phyloP scores from a whole-genome alignment of 2,329 filamentous ascomycete species.

The Colletotrichum endophyticum region DNA sequence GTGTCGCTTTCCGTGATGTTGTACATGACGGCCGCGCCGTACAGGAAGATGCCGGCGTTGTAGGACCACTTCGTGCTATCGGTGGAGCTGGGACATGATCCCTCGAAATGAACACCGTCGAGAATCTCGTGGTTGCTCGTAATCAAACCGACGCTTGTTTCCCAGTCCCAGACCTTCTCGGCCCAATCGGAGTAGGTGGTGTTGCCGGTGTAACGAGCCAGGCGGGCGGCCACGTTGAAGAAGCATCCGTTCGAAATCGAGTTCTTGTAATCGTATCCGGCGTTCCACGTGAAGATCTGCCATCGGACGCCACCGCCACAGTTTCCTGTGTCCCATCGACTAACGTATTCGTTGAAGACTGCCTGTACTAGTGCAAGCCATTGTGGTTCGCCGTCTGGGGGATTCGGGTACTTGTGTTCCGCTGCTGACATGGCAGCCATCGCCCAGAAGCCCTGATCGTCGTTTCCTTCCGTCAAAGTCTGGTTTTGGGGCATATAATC shows the following conservation, averaged over 20 bases:
- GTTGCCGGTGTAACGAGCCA: conserved; percentile 81
- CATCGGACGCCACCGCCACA: conserved; percentile 82
- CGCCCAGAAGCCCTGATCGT: conserved; percentile 85
- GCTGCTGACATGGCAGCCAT: conserved; percentile 80
- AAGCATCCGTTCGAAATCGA: conserved; percentile 73
- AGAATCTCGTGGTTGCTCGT: conserved; percentile 56
- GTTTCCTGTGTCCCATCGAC: conserved; percentile 69
- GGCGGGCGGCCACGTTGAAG: conserved; percentile 72
- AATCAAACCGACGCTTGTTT: conserved; percentile 60
- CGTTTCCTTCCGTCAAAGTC: conserved; percentile 67
- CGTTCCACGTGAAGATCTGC: conserved; percentile 84
- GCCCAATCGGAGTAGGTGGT: conserved; percentile 80
- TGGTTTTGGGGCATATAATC: conserved; percentile 74
- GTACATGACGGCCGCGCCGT: conserved; percentile 65
- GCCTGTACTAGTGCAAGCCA: conserved; percentile 81
- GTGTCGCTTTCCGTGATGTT: conserved; percentile 57
- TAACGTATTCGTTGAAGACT: conserved; percentile 79
- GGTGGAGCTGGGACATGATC: conserved; percentile 62
- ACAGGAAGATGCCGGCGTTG: conserved; percentile 70
- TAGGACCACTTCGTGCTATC: conserved; percentile 71
- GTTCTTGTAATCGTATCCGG: conserved; percentile 73
- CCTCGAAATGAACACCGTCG: conserved; percentile 49
- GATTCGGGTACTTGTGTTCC: conserved; percentile 77
- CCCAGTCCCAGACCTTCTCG: conserved; percentile 72
- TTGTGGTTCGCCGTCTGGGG: conserved; percentile 64